Percentiles rank a stretch among this genome's conserved stretches.
Conservation (phyloP, 306 rosid genomes). For the Trichosanthes cucumerina region DNA sequence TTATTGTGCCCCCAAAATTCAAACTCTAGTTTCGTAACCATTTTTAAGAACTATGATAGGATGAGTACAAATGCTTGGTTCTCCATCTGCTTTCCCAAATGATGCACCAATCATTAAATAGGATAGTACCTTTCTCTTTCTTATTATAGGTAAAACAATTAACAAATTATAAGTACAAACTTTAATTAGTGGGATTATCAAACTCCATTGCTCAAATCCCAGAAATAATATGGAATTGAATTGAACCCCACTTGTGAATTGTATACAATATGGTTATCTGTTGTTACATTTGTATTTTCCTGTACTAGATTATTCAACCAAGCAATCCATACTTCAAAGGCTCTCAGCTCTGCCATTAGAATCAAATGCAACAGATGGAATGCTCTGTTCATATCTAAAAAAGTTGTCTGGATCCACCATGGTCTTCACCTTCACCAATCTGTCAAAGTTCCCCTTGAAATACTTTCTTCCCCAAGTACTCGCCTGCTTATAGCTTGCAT, state of each 20-base stretch:
- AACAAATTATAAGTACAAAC: neutral
- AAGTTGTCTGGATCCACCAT: conserved; percentile 53
- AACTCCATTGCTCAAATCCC: neutral
- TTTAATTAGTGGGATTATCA: neutral
- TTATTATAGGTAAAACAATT: neutral
- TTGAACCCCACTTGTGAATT: neutral
- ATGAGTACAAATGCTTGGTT: no score
- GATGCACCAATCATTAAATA: no score
- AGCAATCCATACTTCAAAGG: neutral
- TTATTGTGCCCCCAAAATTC: no score
- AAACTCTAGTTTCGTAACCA: neutral
- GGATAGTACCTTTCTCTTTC: neutral
- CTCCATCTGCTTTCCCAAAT: no score
- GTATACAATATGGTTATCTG: neutral
- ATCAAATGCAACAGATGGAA: conserved; percentile 31
- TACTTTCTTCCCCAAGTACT: conserved; percentile 60
- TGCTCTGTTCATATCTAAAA: conserved; percentile 60
- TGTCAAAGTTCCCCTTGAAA: conserved; percentile 51
- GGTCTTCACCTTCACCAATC: conserved; percentile 47
- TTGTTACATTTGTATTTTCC: neutral
- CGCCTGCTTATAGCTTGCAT: conserved; percentile 35
- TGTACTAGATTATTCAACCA: neutral
- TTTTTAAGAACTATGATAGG: neutral
- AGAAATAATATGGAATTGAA: neutral
- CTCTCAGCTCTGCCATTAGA: conserved; percentile 19